Conservation (phyloP, 768 basidiomycete genomes). For the Lanmaoa pseudosensibilis region DNA sequence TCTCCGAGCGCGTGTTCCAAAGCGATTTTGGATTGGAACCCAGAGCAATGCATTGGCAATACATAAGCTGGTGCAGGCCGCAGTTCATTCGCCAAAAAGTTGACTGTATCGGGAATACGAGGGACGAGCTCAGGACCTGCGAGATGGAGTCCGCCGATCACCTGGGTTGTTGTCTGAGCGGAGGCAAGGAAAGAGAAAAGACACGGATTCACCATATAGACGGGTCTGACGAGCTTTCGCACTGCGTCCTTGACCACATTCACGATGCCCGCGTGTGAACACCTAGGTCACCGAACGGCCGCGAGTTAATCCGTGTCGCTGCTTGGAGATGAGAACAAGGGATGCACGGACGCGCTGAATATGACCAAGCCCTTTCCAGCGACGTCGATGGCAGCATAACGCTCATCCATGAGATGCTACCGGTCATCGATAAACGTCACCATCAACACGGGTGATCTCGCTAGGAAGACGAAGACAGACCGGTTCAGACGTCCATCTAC, state of each 20-base stretch:
- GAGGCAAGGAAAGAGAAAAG: neutral
- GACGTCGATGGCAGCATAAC: conserved; percentile 76
- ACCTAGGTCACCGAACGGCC: conserved; percentile 33
- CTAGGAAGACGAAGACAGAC: conserved; percentile 31
- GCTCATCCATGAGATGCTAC: conserved; percentile 80
- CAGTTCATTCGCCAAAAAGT: conserved; percentile 63
- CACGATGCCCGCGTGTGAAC: conserved; percentile 81
- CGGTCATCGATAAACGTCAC: neutral
- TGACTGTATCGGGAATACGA: conserved; percentile 67
- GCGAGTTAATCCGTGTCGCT: neutral
- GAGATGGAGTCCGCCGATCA: conserved; percentile 84
- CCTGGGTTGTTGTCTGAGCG: conserved; percentile 37
- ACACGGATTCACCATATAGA: conserved; percentile 61
- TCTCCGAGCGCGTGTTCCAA: conserved; percentile 69
- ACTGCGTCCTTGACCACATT: conserved; percentile 79
- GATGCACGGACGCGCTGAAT: conserved; percentile 71
- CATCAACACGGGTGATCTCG: neutral
- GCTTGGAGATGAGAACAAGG: neutral
- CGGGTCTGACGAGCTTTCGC: conserved; percentile 57
- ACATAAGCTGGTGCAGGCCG: conserved; percentile 65
- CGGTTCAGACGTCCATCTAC: conserved; percentile 54
- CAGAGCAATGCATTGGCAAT: conserved; percentile 84
- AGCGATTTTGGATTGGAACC: conserved; percentile 73
- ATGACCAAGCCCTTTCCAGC: conserved; percentile 79
- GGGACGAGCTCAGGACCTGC: conserved; percentile 63